Evolutionary conservation across 2,329 filamentous ascomycete genomes (phyloP).

Genomic region (Ophiosphaerella narmari): DNA sequence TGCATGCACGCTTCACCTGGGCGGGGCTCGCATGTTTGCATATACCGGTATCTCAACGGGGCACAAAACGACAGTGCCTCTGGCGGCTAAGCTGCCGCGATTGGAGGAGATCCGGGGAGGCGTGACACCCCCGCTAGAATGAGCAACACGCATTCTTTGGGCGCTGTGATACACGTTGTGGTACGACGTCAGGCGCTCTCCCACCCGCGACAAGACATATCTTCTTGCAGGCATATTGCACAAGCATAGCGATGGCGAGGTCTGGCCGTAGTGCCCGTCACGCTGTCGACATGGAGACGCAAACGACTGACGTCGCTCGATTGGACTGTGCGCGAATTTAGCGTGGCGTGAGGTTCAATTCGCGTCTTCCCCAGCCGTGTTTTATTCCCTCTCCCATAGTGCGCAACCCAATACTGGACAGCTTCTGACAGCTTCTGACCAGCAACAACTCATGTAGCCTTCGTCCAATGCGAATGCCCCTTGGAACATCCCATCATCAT

Average conservation of each 20-base stretch:
- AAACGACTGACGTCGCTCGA: slow-evolving; percentile 9
- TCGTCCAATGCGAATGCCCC: neutral
- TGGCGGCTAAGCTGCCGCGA: neutral
- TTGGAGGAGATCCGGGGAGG: neutral
- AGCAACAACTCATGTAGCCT: too few species aligned
- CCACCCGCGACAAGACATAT: neutral
- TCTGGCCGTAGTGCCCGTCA: slow-evolving; percentile 12
- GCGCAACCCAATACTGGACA: slow-evolving; percentile 14
- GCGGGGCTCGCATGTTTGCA: neutral
- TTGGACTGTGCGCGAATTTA: slow-evolving; percentile 18
- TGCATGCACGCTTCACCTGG: neutral
- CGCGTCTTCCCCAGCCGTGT: neutral
- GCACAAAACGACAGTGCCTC: neutral
- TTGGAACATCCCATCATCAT: neutral
- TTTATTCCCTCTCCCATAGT: slow-evolving; percentile 7
- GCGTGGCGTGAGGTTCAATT: neutral
- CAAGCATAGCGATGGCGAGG: slow-evolving; percentile 18
- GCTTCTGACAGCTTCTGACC: neutral
- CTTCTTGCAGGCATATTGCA: neutral
- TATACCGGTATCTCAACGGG: too few species aligned
- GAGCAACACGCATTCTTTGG: neutral
- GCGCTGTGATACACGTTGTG: neutral
- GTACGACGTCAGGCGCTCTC: neutral
- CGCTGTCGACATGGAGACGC: too few species aligned
- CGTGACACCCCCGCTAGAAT: neutral